These are phyloP conservation scores for Mentha longifolia DNA, from an alignment of 257 asterid species.

Conservation along the genomic window DNA sequence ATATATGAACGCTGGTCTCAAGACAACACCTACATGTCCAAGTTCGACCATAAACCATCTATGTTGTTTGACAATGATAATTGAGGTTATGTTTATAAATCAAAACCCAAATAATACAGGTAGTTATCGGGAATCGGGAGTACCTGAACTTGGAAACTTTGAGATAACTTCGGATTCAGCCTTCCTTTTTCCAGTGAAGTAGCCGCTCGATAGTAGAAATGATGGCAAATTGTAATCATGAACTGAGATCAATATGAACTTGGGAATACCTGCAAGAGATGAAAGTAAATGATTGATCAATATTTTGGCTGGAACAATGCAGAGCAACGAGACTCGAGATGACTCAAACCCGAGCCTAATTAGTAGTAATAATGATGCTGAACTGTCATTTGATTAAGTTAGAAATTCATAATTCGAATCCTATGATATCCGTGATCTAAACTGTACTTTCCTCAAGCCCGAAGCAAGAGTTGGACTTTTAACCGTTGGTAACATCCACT, in stretches of 20 bases:
- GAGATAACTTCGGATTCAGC: conserved; percentile 97
- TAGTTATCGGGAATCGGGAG: neutral
- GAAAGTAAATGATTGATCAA: conserved; percentile 10
- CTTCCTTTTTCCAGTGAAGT: conserved; percentile 94
- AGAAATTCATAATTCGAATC: no score
- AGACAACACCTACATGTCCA: conserved; percentile 67
- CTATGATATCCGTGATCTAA: no score
- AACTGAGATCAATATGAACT: conserved; percentile 90
- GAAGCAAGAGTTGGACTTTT: no score
- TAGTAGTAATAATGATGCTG: neutral
- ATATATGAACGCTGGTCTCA: conserved; percentile 89
- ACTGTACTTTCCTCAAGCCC: no score
- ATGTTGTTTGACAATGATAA: neutral
- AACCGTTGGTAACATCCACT: neutral
- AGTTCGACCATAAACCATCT: conserved; percentile 15
- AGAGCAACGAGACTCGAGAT: neutral
- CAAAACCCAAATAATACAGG: neutral
- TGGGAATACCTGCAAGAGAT: conserved; percentile 71
- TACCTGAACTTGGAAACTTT: conserved; percentile 87
- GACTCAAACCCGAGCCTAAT: neutral
- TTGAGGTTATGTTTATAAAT: no score
- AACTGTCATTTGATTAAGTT: no score
- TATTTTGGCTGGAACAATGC: neutral
- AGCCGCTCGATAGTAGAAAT: conserved; percentile 73
- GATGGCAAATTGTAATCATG: conserved; percentile 96